Evolutionary conservation across 352 stramenopile species (phyloP).

Genomic region (Phytophthora sp.): DNA sequence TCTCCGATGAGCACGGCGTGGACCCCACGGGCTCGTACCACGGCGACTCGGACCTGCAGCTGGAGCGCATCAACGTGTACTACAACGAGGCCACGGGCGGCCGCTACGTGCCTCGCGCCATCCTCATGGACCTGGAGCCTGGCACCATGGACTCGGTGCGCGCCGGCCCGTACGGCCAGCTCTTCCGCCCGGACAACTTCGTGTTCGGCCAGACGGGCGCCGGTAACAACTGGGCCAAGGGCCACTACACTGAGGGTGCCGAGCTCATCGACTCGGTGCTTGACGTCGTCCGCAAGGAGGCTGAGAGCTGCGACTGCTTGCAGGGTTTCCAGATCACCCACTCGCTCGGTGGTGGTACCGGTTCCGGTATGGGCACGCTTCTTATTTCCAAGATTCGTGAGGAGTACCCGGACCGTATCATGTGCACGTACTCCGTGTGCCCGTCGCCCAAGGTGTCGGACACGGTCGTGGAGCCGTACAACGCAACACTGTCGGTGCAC

Average conservation of each 20-base stretch:
- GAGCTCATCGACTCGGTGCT: slow-evolving; percentile 99
- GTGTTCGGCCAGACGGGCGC: slow-evolving; percentile 98
- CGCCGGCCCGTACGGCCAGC: slow-evolving; percentile 94
- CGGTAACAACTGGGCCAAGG: slow-evolving; percentile 99
- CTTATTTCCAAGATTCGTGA: slow-evolving; percentile 99
- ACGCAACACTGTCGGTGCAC: slow-evolving; percentile 98
- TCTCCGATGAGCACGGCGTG: slow-evolving; percentile 97
- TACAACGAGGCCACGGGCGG: slow-evolving; percentile 98
- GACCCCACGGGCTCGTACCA: slow-evolving; percentile 93
- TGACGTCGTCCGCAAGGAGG: slow-evolving; percentile 98
- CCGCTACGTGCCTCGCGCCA: slow-evolving; percentile 97
- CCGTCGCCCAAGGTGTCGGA: slow-evolving; percentile 98
- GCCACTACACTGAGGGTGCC: slow-evolving; percentile 99
- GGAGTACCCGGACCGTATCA: slow-evolving; percentile 99
- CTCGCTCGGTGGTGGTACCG: slow-evolving; percentile 99
- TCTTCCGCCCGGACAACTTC: slow-evolving; percentile 99
- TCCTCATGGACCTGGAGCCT: slow-evolving; percentile 99
- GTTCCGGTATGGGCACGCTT: slow-evolving; percentile 98
- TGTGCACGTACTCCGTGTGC: slow-evolving; percentile 99
- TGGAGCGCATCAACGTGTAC: slow-evolving; percentile 99
- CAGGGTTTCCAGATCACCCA: slow-evolving; percentile 99
- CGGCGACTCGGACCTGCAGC: slow-evolving; percentile 96
- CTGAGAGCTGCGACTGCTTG: slow-evolving; percentile 98
- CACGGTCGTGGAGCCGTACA: slow-evolving; percentile 99
- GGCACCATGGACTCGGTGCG: slow-evolving; percentile 99